Base-by-base conservation (phyloP, 441 rosid genomes). In the Gossypium schwendimanii region DNA sequence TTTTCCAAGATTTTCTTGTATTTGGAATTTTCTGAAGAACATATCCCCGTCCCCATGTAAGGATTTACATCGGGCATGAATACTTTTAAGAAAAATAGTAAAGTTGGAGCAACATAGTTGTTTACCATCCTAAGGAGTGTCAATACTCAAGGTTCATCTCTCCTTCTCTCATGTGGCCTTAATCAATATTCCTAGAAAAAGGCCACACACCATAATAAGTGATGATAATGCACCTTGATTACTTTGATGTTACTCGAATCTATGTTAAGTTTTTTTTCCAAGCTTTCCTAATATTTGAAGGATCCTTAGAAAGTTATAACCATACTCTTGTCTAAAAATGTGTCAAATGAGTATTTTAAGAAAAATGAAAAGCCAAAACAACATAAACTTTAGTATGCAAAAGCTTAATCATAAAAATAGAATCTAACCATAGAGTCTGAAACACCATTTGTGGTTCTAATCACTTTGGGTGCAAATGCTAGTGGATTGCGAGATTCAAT, bases 401-500 rank as follows among this genome's bases (percentile, higher is more conserved):
- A 17, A 67, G 24, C 18, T 28, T 61, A 33, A 63, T 50, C 44
- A 36, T 47, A 60, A 10, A 60, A n/a, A 73, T 62, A 68, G 59
- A 33, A 36, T 39, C 86, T 69, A 74, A 89, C 94, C 87, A 77
- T 69, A 17, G 69, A 9, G 59, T 84, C 82, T 5, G 60, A 10
- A 64, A 75, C 58, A 47, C 75, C 45, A 57, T 79, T 86, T 0
- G 79, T 50, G 15, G 76, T 70, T 44, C 84, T 76, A 11, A 87
- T 79, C 67, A 89, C 86, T 86, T 89, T 89, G 14, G 94, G 88
- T 81, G 94, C 90, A 75, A 89, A 89, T 20, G 90, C 94, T 73
- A 89, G 79, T 45, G 94, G 94, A 57, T 89, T 89, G 36, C 91
- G 88, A 28, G 83, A 81, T 82, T 87, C 90, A 36, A 87, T 85